Conservation (phyloP, 2,329 filamentous ascomycete species). For the Fusarium buxicola region DNA sequence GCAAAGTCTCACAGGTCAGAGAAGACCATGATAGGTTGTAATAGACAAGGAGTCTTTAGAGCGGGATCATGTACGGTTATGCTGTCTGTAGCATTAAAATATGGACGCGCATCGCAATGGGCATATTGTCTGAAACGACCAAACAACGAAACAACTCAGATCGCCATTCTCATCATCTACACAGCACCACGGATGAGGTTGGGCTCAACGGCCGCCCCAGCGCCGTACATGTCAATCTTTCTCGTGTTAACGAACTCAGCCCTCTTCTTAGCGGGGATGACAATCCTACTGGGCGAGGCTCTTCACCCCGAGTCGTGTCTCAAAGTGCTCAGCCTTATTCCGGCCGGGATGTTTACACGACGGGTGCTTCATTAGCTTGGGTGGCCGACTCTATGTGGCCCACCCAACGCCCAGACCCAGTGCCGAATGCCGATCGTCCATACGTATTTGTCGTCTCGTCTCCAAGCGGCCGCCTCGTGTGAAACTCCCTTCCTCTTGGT, state of each 20-base stretch:
- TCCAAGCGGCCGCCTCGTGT: constrained; percentile 9
- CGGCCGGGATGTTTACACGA: constrained; percentile 4
- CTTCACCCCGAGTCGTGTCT: constrained; percentile 5
- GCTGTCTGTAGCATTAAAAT: no score
- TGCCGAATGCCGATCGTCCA: constrained; percentile 10
- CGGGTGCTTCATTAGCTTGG: constrained; percentile 3
- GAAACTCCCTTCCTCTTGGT: neutral
- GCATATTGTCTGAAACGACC: constrained; percentile 7
- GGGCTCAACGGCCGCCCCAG: neutral
- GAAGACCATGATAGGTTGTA: neutral
- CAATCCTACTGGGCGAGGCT: neutral
- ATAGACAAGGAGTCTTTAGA: neutral
- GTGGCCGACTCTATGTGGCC: constrained; percentile 8
- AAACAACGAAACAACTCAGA: neutral
- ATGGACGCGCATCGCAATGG: neutral
- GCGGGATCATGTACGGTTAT: constrained; percentile 3
- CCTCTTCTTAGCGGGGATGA: constrained; percentile 1
- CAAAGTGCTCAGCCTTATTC: constrained; percentile 12
- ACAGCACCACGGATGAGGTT: constrained; percentile 8
- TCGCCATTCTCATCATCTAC: constrained; percentile 1
- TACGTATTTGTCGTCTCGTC: constrained; percentile 2
- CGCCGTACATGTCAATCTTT: neutral
- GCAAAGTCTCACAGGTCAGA: constrained; percentile 12
- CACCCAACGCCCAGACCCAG: constrained; percentile 2
- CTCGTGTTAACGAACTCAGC: constrained; percentile 13